Percentiles rank a stretch among this genome's conserved stretches.
phyloP scores from a whole-genome alignment of 1,284 basidiomycete species.

The Wolfiporia cocos region DNA sequence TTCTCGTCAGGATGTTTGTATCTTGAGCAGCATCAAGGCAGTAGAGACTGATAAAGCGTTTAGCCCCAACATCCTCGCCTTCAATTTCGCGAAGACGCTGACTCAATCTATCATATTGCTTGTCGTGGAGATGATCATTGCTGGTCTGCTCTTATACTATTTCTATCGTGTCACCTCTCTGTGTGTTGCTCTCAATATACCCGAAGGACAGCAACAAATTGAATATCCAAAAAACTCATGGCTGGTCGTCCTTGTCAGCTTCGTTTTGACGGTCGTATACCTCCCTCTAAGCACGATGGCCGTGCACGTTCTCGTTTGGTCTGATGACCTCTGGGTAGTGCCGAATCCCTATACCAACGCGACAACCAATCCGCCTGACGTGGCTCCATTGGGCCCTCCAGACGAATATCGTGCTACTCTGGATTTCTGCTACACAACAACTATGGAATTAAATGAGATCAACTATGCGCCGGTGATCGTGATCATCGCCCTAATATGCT shows the following conservation, averaged over 20 bases:
- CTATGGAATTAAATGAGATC: constrained; percentile 64
- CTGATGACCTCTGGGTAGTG: constrained; percentile 67
- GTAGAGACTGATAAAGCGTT: constrained; percentile 9
- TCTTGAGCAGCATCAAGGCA: constrained; percentile 1
- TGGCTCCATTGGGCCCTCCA: constrained; percentile 47
- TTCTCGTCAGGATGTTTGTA: constrained; percentile 62
- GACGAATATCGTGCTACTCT: constrained; percentile 54
- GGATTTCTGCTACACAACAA: constrained; percentile 78
- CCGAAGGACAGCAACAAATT: constrained; percentile 51
- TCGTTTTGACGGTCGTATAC: constrained; percentile 59
- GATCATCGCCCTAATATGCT: constrained; percentile 47
- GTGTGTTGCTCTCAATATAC: constrained; percentile 40
- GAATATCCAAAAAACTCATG: constrained; percentile 38
- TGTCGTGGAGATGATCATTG: constrained; percentile 45
- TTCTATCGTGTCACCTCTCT: constrained; percentile 45
- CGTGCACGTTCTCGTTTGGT: constrained; percentile 67
- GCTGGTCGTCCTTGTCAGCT: constrained; percentile 52
- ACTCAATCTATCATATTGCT: constrained; percentile 50
- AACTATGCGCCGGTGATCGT: constrained; percentile 68
- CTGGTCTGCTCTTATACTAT: constrained; percentile 46
- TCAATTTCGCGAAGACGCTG: constrained; percentile 58
- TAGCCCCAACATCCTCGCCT: constrained; percentile 65
- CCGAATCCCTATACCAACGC: constrained; percentile 62
- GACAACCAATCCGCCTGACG: constrained; percentile 40
- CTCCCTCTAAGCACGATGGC: constrained; percentile 69